phyloP scores from a whole-genome alignment of 768 basidiomycete genomes.

The Lactarius deliciosus region DNA sequence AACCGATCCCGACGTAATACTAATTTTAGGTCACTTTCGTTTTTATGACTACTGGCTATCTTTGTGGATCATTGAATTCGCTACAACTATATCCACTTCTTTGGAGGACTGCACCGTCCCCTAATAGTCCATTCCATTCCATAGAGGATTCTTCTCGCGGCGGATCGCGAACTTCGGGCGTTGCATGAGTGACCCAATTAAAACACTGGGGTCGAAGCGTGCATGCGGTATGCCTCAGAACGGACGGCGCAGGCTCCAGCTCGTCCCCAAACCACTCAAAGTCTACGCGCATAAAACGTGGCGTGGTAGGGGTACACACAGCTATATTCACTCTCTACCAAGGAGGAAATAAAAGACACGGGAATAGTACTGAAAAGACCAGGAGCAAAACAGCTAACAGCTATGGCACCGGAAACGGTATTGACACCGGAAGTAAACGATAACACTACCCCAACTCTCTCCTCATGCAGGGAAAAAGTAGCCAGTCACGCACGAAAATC shows the following conservation, averaged over 20 bases:
- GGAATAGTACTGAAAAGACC: slow-evolving; percentile 10
- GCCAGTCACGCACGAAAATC: slow-evolving; percentile 38
- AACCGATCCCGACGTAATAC: neutral
- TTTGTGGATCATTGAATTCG: neutral
- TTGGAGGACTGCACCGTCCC: too few relatives aligned
- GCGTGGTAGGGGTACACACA: slow-evolving; percentile 22
- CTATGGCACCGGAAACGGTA: neutral
- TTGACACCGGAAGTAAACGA: slow-evolving; percentile 43
- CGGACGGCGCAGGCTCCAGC: too few relatives aligned
- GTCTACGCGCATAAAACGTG: neutral
- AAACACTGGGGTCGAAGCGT: too few relatives aligned
- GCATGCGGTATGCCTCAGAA: too few relatives aligned
- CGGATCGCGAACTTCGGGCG: too few relatives aligned
- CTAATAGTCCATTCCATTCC: too few relatives aligned
- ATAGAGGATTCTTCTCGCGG: too few relatives aligned
- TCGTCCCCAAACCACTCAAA: too few relatives aligned
- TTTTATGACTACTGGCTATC: neutral
- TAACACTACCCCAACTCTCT: slow-evolving; percentile 59
- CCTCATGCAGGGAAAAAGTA: slow-evolving; percentile 35
- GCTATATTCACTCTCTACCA: slow-evolving; percentile 24
- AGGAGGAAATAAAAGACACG: slow-evolving; percentile 18
- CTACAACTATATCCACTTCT: neutral
- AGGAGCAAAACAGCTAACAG: slow-evolving; percentile 3
- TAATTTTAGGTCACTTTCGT: neutral
- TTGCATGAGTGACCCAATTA: too few relatives aligned